Evolutionary conservation across 495 filamentous ascomycete genomes (phyloP), one percentile per base, ranked within the genome.

Genomic region (Penicillium bialowiezense): DNA sequence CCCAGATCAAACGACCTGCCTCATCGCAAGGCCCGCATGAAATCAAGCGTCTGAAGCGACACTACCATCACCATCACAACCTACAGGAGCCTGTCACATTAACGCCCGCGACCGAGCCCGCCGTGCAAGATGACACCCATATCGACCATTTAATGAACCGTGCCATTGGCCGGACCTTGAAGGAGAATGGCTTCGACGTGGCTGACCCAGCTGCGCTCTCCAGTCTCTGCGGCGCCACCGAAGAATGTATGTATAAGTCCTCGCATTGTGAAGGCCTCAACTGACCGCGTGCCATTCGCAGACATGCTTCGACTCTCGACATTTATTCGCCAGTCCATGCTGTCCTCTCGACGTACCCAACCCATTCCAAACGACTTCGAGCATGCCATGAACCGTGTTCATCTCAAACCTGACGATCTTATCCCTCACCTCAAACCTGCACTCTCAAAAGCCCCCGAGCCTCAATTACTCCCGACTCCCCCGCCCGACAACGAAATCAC

Each of bases 281-380:
- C 59, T 50, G 45, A 52, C 31, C 7, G 20, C n/a, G 41, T 55
- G 23, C 44, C 12, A 28, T 48, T 35, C 36, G 13, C 50, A 86
- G 83, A 87, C 71, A 78, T 86, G 61, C 52, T 75, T 24, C 67
- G 74, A 44, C 74, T 87, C 45, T 65, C 82, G 10, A 72, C 72
- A 14, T 66, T 74, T 41, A 71, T 88, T 21, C 76, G 75, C 19
- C 67, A 78, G 31, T 84, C 85, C 5, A 87, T 90, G 82, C 64
- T 73, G 23, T 69, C 77, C 12, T 71, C 72, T 15, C 75, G 87
- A 23, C 82, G 88, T 13, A 71, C 74, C 13, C 72, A 78, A 39
- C 78, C 86, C 3, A 81, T 83, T 12, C 80, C 87, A 13, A 72
- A 79, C 32, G 88, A 91, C 64, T 90, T 89, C 59, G 76, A 84